Percentiles rank a stretch among this genome's conserved stretches.
Evolutionary conservation across 257 asterid species (phyloP).

Genomic region (Perilla frutescens): DNA sequence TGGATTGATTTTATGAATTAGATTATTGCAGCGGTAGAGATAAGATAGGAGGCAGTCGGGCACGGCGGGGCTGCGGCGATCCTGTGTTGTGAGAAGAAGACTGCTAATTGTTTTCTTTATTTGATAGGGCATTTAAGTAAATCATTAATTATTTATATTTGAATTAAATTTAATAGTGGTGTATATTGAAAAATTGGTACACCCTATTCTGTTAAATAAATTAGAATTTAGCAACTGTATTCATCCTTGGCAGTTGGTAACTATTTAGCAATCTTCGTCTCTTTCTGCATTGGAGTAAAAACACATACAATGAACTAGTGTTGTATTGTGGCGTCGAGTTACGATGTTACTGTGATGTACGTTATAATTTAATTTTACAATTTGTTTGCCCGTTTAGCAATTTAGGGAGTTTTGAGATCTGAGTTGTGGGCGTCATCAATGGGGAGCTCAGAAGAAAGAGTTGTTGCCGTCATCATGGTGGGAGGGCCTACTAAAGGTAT

Average conservation of each 20-base stretch:
- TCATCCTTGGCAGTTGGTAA: not conserved
- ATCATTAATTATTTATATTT: no score
- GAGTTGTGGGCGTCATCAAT: constrained; percentile 47
- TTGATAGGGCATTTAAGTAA: no score
- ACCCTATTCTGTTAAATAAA: not conserved
- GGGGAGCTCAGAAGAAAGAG: constrained; percentile 74
- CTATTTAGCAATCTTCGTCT: constrained; percentile 4
- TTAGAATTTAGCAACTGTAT: not conserved
- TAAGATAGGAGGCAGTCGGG: no score
- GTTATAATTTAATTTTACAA: not conserved
- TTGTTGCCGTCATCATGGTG: constrained; percentile 95
- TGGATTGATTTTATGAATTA: no score
- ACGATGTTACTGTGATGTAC: not conserved
- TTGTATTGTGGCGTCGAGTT: not conserved
- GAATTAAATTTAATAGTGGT: no score
- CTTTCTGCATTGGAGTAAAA: not conserved
- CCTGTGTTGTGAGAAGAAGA: no score
- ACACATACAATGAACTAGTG: not conserved
- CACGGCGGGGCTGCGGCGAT: no score
- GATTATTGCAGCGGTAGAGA: no score
- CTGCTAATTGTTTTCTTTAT: no score
- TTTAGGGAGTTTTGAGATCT: constrained; percentile 51
- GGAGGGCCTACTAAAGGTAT: constrained; percentile 96
- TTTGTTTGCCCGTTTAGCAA: not conserved
- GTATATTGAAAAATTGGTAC: no score